phyloP scores from a whole-genome alignment of 352 stramenopile genomes.

The Globisporangium cystogenes region DNA sequence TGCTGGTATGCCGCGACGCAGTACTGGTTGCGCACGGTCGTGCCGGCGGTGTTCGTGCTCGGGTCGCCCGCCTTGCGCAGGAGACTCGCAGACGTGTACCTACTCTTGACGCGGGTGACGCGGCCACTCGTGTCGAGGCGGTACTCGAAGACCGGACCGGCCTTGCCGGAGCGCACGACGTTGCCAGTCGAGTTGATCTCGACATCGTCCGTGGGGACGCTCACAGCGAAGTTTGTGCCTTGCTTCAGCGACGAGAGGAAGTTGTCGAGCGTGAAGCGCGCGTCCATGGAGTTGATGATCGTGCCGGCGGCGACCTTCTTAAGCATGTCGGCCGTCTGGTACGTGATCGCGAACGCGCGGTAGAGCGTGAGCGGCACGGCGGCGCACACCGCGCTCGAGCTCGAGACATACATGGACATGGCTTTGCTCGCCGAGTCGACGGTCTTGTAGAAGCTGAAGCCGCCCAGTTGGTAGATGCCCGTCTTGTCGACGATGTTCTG shows the following conservation, averaged over 20 bases:
- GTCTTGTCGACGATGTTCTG: slow-evolving; percentile 17
- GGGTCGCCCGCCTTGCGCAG: slow-evolving; percentile 18
- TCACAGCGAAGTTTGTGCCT: slow-evolving; percentile 6
- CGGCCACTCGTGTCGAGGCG: slow-evolving; percentile 18
- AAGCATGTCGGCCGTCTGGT: slow-evolving; percentile 25
- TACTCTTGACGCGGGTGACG: slow-evolving; percentile 8
- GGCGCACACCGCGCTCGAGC: slow-evolving; percentile 12
- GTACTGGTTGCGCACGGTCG: slow-evolving; percentile 26
- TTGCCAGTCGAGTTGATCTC: slow-evolving; percentile 19
- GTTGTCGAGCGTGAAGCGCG: slow-evolving; percentile 18
- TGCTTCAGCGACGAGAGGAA: slow-evolving; percentile 17
- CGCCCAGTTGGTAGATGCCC: slow-evolving; percentile 14
- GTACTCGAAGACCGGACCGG: slow-evolving; percentile 21
- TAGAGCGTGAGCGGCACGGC: slow-evolving; percentile 23
- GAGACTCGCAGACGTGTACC: slow-evolving; percentile 22
- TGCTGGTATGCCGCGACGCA: slow-evolving; percentile 24
- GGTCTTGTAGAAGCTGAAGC: slow-evolving; percentile 23
- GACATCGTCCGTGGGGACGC: slow-evolving; percentile 21
- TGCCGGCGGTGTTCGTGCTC: slow-evolving; percentile 15
- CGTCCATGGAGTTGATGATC: slow-evolving; percentile 36
- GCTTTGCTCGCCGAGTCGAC: slow-evolving; percentile 17
- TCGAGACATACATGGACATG: slow-evolving; percentile 24
- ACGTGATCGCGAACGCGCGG: slow-evolving; percentile 22
- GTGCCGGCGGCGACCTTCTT: slow-evolving; percentile 21
- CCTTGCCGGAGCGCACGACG: slow-evolving; percentile 20